Conservation (phyloP, 2,329 filamentous ascomycete genomes). For the Epicoccum sorghinum region DNA sequence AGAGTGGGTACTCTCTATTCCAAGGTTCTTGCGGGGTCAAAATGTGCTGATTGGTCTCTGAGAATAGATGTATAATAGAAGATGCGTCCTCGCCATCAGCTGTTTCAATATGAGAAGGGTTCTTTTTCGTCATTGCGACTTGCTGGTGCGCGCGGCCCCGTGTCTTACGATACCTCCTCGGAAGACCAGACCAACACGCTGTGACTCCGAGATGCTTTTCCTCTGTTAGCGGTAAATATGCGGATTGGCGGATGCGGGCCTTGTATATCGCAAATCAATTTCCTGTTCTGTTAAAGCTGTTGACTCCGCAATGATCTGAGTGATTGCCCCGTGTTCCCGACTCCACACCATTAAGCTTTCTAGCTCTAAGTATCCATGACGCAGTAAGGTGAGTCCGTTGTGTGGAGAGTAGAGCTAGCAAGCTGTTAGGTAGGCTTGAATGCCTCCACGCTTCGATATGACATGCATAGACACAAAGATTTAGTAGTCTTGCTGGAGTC, state of each 20-base stretch:
- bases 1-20: constrained; percentile 48
- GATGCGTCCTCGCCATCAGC: constrained; percentile 49
- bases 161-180: constrained; percentile 22
- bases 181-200: constrained; percentile 16
- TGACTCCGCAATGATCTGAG: too few species aligned
- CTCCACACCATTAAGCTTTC: too few species aligned
- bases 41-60: constrained; percentile 48
- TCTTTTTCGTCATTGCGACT: constrained; percentile 30
- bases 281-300: constrained; percentile 20
- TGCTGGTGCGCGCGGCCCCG: constrained; percentile 11
- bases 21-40: constrained; percentile 42
- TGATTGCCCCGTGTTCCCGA: background rate
- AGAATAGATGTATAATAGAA: constrained; percentile 50
- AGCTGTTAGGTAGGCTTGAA: too few species aligned
- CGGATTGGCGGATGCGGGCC: constrained; percentile 25
- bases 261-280: constrained; percentile 37
- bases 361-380: too few species aligned
- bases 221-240: constrained; percentile 36
- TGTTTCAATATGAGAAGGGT: constrained; percentile 48
- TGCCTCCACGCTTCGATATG: too few species aligned
- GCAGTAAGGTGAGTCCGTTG: too few species aligned
- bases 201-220: constrained; percentile 27
- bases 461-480: too few species aligned
- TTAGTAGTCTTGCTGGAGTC: too few species aligned
- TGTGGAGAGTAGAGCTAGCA: too few species aligned